Base-by-base conservation (phyloP, 2,329 filamentous ascomycete genomes). In the Juglanconis oblonga region DNA sequence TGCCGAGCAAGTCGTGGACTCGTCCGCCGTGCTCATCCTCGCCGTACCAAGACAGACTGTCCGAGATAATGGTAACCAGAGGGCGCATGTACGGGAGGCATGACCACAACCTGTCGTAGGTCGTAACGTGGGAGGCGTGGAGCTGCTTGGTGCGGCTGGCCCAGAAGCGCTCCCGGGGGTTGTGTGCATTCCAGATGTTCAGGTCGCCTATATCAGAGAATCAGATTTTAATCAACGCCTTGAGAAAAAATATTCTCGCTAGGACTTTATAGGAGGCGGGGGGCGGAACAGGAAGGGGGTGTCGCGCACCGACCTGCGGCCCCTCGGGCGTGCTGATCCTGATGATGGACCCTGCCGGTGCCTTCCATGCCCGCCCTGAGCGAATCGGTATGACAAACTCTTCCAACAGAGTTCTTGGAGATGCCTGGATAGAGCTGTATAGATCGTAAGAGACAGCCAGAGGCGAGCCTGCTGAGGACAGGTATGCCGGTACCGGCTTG, bases 121-220 rank as follows among this genome's bases (percentile, higher is more conserved):
- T 85, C 0, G 80, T 82, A 48, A 96, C 83, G 71, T 96, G 91
- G 2, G 87, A 87, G 13, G 87, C 84, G 67, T 96, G 89, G 17
- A 96, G 81, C 71, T 96, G 91, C 60, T 87, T 82, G 11, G 91
- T 95, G 42, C 91, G 83, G 1, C 85, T 80, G 1, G 91, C 91
- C 91, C 91, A 96, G 77, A 96, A 91, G 47, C 86, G 81, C 71
- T 96, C 91, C 13, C 90, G 84, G 0, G 90, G 88, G 72, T 95
- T 92, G 64, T 87, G 76, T 5, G 81, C 79, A 67, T 89, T 91
- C 89, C 90, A 96, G 67, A 95, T 82, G 72, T 96, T 96, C 17
- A 95, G 76, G 67, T 95, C 91, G 57, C 90, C 89, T 75, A 50
- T 29, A 2, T 11, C 4, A 9, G 3, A n/a, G 11, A 10, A 36